A percentile compares a stretch with the other conserved stretches of the same genome.
phyloP scores from a whole-genome alignment of 768 basidiomycete genomes.

The Sporobolomyces roseus region DNA sequence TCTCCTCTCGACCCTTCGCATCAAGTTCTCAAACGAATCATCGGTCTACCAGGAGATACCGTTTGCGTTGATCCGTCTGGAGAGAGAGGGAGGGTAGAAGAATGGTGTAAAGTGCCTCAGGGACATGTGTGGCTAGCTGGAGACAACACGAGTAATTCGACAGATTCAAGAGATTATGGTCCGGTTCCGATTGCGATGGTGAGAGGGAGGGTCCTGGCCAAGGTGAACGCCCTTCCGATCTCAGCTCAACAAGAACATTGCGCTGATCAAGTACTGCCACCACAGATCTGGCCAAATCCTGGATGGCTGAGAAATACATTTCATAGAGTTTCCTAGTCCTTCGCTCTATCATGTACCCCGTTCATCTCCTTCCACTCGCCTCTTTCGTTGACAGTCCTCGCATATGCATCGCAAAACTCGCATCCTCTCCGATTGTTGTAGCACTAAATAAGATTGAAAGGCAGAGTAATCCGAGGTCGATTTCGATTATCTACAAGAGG shows the following conservation, averaged over 20 bases:
- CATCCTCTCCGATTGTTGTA: neutral
- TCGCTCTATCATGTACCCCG: neutral
- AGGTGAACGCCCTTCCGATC: constrained; percentile 32
- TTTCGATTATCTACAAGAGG: neutral
- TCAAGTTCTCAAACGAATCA: constrained; percentile 63
- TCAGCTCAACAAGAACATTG: too few species aligned
- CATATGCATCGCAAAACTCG: too few species aligned
- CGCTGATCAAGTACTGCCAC: too few species aligned
- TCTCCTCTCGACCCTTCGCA: constrained; percentile 31
- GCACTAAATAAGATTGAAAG: neutral
- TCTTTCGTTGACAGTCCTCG: neutral
- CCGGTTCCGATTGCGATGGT: constrained; percentile 79
- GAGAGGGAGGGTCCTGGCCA: constrained; percentile 57
- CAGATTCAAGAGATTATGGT: constrained; percentile 88
- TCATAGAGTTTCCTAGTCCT: neutral
- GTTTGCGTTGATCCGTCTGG: constrained; percentile 76
- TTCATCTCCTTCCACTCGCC: neutral
- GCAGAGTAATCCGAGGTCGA: neutral
- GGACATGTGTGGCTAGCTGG: constrained; percentile 65
- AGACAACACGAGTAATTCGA: constrained; percentile 76
- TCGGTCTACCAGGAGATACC: constrained; percentile 84
- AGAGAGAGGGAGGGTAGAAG: constrained; percentile 35
- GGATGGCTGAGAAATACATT: neutral
- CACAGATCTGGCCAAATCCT: constrained; percentile 33
- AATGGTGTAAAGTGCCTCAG: constrained; percentile 14